Base-by-base conservation (phyloP, 352 stramenopile genomes). In the Phytopythium boreale region DNA sequence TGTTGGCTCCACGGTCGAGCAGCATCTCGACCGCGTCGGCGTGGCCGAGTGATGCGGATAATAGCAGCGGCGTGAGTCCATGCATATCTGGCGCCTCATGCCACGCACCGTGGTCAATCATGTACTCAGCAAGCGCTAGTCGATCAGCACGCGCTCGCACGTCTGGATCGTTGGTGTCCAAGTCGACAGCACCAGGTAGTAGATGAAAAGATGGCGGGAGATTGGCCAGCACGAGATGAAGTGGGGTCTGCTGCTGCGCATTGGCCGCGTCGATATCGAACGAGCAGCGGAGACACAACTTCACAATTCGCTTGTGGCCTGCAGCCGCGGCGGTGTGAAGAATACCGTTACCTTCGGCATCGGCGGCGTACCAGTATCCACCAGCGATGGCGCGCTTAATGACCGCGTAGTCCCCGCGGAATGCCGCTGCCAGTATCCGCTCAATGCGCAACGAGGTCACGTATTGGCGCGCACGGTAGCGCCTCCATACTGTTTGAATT, bases 71-170 rank as follows among this genome's bases (percentile, higher is more conserved):
- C 11, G 87, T 93, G 46, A 90, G 71, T 0, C 81, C 77, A 59
- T 81, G 72, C 43, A 82, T 68, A 56, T 93, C 87, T 0, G 75
- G 56, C 12, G 80, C 78, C 80, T 94, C 84, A 39, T 92, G 82
- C 85, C 85, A 93, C 10, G 83, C 87, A 4, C 84, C 87, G 53
- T 96, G 85, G 53, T 92, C 77, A n/a, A 96, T 90, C 84, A 96
- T 90, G 49, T 96, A 96, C 29, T 77, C 78, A 1, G 71, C 77
- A 12, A 94, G 51, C 5, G 70, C 76, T 4, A 92, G 66, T 17
- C 82, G 78, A 7, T 89, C 77, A 1, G 73, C 55, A 29, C 67
- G 67, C 17, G 31, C 63, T 34, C 64, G 70, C 36, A 39, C 31
- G 52, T n/a, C 58, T 3, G 66, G 34, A 27, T 71, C 56, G 43